Conservation (phyloP, 371 early-diverging fungal genomes). For the Mortierella sp. region DNA sequence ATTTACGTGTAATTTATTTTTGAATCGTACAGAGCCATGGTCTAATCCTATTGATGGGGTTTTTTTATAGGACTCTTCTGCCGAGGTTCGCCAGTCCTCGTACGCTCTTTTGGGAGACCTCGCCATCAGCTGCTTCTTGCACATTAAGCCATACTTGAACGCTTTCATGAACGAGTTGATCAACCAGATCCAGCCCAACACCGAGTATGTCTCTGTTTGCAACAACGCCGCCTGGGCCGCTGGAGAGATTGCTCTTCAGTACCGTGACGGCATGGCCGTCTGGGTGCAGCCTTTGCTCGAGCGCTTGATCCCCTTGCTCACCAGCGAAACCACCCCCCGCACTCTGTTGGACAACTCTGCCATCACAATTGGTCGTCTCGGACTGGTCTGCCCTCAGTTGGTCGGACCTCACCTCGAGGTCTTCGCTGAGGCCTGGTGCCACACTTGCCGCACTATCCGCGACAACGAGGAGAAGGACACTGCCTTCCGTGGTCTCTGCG, state of each 20-base stretch:
- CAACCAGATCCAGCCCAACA: slow-evolving; percentile 75
- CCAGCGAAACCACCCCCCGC: slow-evolving; percentile 71
- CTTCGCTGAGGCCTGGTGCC: slow-evolving; percentile 82
- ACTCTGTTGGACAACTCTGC: slow-evolving; percentile 94
- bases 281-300: slow-evolving; percentile 85
- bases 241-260: slow-evolving; percentile 93
- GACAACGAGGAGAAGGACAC: slow-evolving; percentile 95
- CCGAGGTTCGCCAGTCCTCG: slow-evolving; percentile 92
- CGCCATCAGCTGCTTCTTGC: slow-evolving; percentile 85
- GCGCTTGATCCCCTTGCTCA: slow-evolving; percentile 85
- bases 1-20: too few species aligned
- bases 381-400: slow-evolving; percentile 83
- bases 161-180: slow-evolving; percentile 83
- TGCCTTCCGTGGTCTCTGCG: slow-evolving; percentile 93
- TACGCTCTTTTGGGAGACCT: slow-evolving; percentile 96
- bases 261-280: slow-evolving; percentile 58
- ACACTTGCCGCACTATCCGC: slow-evolving; percentile 64
- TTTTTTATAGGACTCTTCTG: slow-evolving; percentile 70
- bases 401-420: slow-evolving; percentile 84
- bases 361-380: slow-evolving; percentile 94
- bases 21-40: too few species aligned
- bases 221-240: slow-evolving; percentile 97
- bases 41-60: background rate
- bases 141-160: slow-evolving; percentile 79
- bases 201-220: slow-evolving; percentile 76